Percentiles rank a stretch among this genome's conserved stretches.
Evolutionary conservation across 2,329 filamentous ascomycete genomes (phyloP).

Genomic region (Aspergillus vadensis): DNA sequence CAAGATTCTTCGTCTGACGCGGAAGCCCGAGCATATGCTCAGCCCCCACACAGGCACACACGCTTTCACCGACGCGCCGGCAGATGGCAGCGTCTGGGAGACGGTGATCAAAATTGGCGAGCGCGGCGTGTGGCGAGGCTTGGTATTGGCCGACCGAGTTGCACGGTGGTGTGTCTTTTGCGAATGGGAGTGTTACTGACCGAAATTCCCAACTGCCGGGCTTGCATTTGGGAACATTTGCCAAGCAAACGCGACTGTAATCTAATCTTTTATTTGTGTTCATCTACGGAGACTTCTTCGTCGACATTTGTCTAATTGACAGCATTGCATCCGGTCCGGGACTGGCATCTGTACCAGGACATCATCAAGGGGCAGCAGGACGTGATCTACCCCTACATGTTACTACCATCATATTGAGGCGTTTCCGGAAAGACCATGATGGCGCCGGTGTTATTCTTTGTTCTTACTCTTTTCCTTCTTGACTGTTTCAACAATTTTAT

Average conservation of each 20-base stretch:
- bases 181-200: conserved; percentile 63
- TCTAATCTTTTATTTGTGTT: conserved; percentile 6
- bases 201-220: too few species aligned
- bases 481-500: background rate
- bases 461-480: conserved; percentile 4
- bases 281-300: background rate
- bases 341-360: background rate
- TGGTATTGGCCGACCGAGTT: conserved; percentile 66
- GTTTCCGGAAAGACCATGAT: background rate
- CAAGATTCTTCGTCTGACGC: conserved; percentile 76
- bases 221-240: too few species aligned
- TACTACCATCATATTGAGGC: background rate
- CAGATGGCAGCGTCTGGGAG: conserved; percentile 63
- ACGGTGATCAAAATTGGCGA: conserved; percentile 69
- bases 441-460: background rate
- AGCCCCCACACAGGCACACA: conserved; percentile 34
- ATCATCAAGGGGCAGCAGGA: background rate
- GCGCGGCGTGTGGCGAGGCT: conserved; percentile 62
- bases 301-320: too few species aligned
- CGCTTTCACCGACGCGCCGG: conserved; percentile 39
- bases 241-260: background rate
- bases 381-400: conserved; percentile 4
- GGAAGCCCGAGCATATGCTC: conserved; percentile 51
- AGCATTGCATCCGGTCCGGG: background rate
- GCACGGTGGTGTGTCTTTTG: conserved; percentile 71